These are phyloP conservation scores for Ophiostoma sp. DNA, from an alignment of 2,329 filamentous ascomycete genomes.

Conservation along the genomic window DNA sequence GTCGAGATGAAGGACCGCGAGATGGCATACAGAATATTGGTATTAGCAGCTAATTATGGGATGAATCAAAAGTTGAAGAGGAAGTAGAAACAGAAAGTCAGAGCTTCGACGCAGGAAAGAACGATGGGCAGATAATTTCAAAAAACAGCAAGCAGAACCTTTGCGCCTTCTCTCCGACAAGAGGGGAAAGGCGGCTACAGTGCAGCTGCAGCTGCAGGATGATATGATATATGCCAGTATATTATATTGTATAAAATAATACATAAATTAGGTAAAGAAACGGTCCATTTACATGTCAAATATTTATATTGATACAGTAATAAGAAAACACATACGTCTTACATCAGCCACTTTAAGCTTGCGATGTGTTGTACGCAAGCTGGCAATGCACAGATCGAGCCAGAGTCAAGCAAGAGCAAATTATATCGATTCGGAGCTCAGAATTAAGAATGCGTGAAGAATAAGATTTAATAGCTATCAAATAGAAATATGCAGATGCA, in stretches of 20 bases:
- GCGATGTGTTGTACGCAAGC: conserved; percentile 5
- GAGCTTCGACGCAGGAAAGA: not conserved
- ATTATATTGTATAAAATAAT: not conserved
- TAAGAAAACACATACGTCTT: not conserved
- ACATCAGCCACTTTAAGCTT: not conserved
- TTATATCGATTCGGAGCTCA: not conserved
- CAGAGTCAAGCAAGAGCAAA: not conserved
- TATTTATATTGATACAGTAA: not conserved
- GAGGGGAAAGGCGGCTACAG: conserved; percentile 23
- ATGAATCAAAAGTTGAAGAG: not conserved
- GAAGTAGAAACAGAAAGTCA: not conserved
- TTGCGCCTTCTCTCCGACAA: conserved; percentile 14
- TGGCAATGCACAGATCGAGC: not conserved
- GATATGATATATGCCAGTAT: not conserved
- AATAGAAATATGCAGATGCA: conserved; percentile 15
- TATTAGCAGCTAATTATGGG: not conserved
- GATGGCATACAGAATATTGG: not conserved
- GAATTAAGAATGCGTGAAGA: not conserved
- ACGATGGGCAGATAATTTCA: conserved; percentile 13
- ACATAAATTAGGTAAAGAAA: not conserved
- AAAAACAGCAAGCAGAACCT: conserved; percentile 19
- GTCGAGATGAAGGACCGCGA: not conserved
- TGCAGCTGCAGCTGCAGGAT: conserved; percentile 10
- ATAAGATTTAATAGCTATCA: not conserved
- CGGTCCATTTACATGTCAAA: not conserved